Evolutionary conservation across 352 stramenopile genomes (phyloP).

Genomic region (Phytophthora sojae): DNA sequence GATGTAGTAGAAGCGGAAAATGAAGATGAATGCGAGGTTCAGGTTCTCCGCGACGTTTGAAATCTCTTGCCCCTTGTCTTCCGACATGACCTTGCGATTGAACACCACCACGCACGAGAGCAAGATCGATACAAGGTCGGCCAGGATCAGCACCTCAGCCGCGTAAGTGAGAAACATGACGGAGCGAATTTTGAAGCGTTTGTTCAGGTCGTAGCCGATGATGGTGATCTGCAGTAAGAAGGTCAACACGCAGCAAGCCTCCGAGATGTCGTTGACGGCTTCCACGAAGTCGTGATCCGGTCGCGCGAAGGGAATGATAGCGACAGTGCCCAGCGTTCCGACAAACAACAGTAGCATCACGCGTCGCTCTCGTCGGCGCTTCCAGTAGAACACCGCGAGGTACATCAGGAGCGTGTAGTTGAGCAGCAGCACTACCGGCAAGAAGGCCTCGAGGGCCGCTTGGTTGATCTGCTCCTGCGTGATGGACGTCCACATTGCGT

Average conservation of each 20-base stretch:
- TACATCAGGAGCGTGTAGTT: conserved; percentile 58
- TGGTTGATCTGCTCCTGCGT: conserved; percentile 33
- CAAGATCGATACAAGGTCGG: conserved; percentile 21
- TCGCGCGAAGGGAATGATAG: conserved; percentile 37
- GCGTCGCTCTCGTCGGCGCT: conserved; percentile 19
- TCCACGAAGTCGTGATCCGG: conserved; percentile 27
- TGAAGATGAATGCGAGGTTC: conserved; percentile 36
- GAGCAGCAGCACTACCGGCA: conserved; percentile 48
- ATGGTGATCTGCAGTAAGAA: conserved; percentile 58
- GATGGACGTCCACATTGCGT: conserved; percentile 28
- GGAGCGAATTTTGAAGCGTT: conserved; percentile 43
- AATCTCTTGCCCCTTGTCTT: conserved; percentile 6
- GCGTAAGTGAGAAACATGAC: conserved; percentile 40
- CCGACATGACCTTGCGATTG: conserved; percentile 1
- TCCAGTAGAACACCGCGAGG: conserved; percentile 41
- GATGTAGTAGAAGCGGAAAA: conserved; percentile 54
- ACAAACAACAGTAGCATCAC: conserved; percentile 31
- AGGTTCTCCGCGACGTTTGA: conserved; percentile 33
- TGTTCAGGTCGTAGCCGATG: conserved; percentile 45
- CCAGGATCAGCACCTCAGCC: conserved; percentile 36
- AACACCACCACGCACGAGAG: conserved; percentile 21
- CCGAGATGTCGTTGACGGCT: conserved; percentile 45
- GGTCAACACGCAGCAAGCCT: conserved; percentile 42
- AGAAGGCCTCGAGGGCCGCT: conserved; percentile 24
- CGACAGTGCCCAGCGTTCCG: conserved; percentile 30